Conservation (phyloP, 139 green algal species). For the Chlorella sp. region DNA sequence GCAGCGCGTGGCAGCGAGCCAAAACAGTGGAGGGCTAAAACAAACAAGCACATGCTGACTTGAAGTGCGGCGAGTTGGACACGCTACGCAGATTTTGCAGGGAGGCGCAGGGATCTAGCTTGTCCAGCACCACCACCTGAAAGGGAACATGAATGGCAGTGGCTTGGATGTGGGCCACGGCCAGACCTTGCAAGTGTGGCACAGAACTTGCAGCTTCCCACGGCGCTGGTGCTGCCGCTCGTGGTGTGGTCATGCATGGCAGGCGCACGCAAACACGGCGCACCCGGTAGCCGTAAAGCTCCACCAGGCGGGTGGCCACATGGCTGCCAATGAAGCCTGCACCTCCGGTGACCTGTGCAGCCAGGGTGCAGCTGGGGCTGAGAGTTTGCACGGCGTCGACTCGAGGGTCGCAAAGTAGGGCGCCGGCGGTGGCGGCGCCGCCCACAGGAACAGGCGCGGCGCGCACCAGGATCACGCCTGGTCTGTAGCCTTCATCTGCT, state of each 20-base stretch:
- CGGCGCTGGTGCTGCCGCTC: background rate
- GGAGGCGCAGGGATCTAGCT: slow-evolving; percentile 96
- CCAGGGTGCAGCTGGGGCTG: background rate
- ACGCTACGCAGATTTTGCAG: slow-evolving; percentile 78
- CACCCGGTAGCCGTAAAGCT: slow-evolving; percentile 54
- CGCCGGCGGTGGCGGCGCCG: background rate
- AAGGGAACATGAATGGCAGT: no score
- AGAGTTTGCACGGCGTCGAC: no score
- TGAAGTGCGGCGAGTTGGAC: no score
- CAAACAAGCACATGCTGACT: background rate
- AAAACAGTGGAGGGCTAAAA: no score
- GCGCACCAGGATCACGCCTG: slow-evolving; percentile 32
- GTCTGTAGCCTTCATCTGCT: background rate
- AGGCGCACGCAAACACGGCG: background rate
- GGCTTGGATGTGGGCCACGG: no score
- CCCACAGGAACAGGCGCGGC: no score
- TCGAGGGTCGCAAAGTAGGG: no score
- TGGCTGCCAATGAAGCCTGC: slow-evolving; percentile 96
- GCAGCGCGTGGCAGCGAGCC: no score
- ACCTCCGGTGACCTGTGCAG: slow-evolving; percentile 67
- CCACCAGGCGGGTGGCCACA: slow-evolving; percentile 76
- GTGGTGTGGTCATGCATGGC: no score
- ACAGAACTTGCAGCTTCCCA: background rate
- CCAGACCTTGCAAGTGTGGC: no score
- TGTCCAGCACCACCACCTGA: slow-evolving; percentile 61